Conservation (phyloP, 2,329 filamentous ascomycete species). For the Tothia fuscella region DNA sequence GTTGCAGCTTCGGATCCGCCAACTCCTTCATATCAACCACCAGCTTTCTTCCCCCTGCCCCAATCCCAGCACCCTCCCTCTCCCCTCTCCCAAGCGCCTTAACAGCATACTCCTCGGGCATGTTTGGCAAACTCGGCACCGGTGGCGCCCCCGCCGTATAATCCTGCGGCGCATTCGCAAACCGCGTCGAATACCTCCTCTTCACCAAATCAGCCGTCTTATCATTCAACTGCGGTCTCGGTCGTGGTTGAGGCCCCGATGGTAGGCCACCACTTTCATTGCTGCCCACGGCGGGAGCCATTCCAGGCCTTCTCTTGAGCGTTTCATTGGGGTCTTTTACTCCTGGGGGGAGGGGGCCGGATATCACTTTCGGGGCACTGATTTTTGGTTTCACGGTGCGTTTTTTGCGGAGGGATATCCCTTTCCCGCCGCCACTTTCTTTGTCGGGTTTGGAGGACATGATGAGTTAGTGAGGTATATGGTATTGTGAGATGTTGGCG, state of each 20-base stretch:
- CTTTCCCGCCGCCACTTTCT: slow-evolving; percentile 27
- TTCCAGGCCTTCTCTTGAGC: slow-evolving; percentile 15
- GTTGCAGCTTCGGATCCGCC: slow-evolving; percentile 63
- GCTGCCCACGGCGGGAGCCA: slow-evolving; percentile 17
- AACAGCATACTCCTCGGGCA: slow-evolving; percentile 47
- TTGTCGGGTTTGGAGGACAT: slow-evolving; percentile 5
- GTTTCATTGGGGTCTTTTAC: slow-evolving; percentile 14
- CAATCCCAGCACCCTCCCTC: too few species aligned
- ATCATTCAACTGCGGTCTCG: slow-evolving; percentile 32
- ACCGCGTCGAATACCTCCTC: slow-evolving; percentile 83
- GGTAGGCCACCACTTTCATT: slow-evolving; percentile 1
- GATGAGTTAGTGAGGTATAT: too few species aligned
- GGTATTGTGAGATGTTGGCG: too few species aligned
- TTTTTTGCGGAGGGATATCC: slow-evolving; percentile 54
- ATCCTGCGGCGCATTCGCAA: slow-evolving; percentile 60
- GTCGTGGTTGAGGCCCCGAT: slow-evolving; percentile 20
- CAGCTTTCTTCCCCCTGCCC: slow-evolving; percentile 43
- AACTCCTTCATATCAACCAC: slow-evolving; percentile 66
- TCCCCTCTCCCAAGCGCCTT: slow-evolving; percentile 29
- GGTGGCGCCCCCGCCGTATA: slow-evolving; percentile 57
- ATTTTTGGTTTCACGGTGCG: slow-evolving; percentile 44
- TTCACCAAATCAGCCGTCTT: slow-evolving; percentile 72
- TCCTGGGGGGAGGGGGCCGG: slow-evolving; percentile 25
- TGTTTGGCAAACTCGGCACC: slow-evolving; percentile 49
- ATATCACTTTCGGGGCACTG: slow-evolving; percentile 47